Evolutionary conservation across 176 grass and related monocot species (phyloP), one percentile per base, ranked within the genome.

Genomic region (Juncus effusus): DNA sequence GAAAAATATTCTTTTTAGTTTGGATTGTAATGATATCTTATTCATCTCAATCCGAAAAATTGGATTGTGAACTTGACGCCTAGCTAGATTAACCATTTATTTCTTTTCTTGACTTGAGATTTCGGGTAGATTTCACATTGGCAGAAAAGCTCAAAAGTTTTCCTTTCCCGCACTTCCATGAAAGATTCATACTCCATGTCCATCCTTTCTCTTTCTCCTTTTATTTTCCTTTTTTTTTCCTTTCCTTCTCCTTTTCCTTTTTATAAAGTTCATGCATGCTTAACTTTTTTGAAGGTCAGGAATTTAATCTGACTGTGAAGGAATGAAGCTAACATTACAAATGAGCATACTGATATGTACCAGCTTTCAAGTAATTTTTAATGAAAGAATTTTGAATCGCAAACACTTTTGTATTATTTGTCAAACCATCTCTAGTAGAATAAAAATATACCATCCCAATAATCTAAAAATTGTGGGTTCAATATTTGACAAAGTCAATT

Each of bases 181-280:
- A 72, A 72, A 71, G 67, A 72, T 72, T 14, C 37, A 72, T 44
- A 44, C 54, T 72, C 5, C 37, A 72, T 60, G 39, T 19, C 19
- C 14, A 56, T 70, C 36, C 41, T 40, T 58, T 59, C 44, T 42
- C 16, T 57, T 69, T 13, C 35, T 40, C 40, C 45, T 38, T 10
- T 15, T 36, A 28, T 57, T 52, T 2, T 42, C 42, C 53, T 72
- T 72, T 60, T 59, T 14, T 9, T 59, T 42, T 42, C 40, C 42
- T 1, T 71, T 57, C 56, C 56, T 71, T 5, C 4, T 14, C 13
- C 19, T 53, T 39, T 59, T 59, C 14, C 54, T 45, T 72, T 72
- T 71, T 60, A 40, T 60, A 72, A 59, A 60, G 53, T 41, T 28
- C 19, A 28, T 60, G 69, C 69, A 72, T 72, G 69, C 69, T 11